phyloP scores from a whole-genome alignment of 2,329 filamentous ascomycete species.

The Curvularia hawaiiensis region DNA sequence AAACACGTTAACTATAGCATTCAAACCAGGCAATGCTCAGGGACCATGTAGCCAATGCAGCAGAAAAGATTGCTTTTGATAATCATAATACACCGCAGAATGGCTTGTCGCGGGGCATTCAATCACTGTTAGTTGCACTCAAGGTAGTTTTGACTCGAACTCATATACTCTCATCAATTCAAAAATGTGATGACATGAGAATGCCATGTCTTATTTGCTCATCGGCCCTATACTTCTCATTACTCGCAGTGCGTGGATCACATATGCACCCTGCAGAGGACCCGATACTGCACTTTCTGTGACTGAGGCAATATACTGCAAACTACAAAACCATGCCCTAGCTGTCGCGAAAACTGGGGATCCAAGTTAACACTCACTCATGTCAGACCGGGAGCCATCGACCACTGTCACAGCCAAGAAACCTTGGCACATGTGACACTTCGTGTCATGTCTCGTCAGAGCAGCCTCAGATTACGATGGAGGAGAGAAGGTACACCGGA shows the following conservation, averaged over 20 bases:
- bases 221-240: background rate
- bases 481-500: background rate
- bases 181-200: background rate
- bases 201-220: background rate
- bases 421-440: background rate
- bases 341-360: background rate
- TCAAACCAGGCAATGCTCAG: background rate
- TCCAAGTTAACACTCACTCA: background rate
- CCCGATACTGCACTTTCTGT: background rate
- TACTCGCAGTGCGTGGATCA: too few relatives aligned
- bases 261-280: background rate
- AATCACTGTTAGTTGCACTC: background rate
- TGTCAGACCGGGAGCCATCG: background rate
- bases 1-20: background rate
- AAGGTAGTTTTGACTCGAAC: background rate
- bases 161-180: background rate
- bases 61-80: background rate
- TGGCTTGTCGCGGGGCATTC: background rate
- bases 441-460: background rate
- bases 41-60: background rate
- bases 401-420: background rate
- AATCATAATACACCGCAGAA: background rate
- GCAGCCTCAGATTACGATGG: too few relatives aligned
- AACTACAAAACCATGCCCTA: background rate
- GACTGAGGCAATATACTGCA: background rate